A percentile compares a stretch with the other conserved stretches of the same genome.
These are phyloP conservation scores for Boletus barrowsii DNA, from an alignment of 768 basidiomycete genomes.

Conservation along the genomic window DNA sequence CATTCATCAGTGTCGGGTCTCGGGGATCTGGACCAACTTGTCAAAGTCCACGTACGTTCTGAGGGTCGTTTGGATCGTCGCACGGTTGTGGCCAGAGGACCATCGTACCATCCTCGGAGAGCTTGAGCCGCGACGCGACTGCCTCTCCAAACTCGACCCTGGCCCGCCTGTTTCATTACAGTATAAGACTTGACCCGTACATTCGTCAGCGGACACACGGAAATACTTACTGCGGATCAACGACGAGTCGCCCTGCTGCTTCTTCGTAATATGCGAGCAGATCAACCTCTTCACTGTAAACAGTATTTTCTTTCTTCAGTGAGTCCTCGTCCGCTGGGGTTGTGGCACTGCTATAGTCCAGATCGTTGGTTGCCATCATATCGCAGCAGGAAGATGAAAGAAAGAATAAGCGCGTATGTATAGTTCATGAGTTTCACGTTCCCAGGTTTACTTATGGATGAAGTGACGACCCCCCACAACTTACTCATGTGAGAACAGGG, in stretches of 20 bases:
- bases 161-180: slow-evolving; percentile 37
- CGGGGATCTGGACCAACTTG: not conserved
- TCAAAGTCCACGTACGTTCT: slow-evolving; percentile 39
- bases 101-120: slow-evolving; percentile 41
- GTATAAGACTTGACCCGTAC: not conserved
- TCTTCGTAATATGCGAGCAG: slow-evolving; percentile 47
- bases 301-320: not conserved
- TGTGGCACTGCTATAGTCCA: not conserved
- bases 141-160: slow-evolving; percentile 47
- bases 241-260: slow-evolving; percentile 55
- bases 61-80: slow-evolving; percentile 49
- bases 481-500: no score
- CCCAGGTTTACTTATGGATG: not conserved
- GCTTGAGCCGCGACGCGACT: slow-evolving; percentile 45
- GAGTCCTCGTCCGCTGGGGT: not conserved
- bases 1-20: not conserved
- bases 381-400: not conserved
- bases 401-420: not conserved
- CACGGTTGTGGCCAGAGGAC: slow-evolving; percentile 56
- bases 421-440: not conserved
- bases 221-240: slow-evolving; percentile 54
- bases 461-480: no score
- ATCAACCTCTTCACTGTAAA: slow-evolving; percentile 26
- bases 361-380: not conserved
- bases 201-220: no score